A percentile compares a stretch with the other conserved stretches of the same genome.
These are phyloP conservation scores for Schizothecium vesticola DNA, from an alignment of 495 filamentous ascomycete genomes.

Conservation along the genomic window DNA sequence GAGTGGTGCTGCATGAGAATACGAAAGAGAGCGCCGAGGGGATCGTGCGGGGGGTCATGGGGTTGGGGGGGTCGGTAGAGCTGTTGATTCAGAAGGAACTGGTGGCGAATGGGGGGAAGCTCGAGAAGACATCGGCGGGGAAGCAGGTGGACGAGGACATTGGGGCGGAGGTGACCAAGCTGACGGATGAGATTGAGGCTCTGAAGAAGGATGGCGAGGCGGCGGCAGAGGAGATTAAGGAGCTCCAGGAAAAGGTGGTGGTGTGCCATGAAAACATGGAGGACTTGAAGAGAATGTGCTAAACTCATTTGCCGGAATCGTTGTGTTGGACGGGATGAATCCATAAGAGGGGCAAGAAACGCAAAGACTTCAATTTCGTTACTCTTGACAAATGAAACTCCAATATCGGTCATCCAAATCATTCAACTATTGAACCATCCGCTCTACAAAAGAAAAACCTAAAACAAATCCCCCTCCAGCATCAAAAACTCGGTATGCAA, in stretches of 20 bases:
- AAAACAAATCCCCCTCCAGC: neutral
- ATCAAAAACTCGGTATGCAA: neutral
- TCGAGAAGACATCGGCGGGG: neutral
- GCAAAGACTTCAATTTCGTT: too few species aligned
- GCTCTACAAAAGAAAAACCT: neutral
- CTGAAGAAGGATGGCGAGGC: neutral
- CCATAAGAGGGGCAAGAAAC: too few species aligned
- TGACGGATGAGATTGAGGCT: neutral
- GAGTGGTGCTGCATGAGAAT: conserved; percentile 14
- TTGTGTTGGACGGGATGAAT: too few species aligned
- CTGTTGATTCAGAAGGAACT: conserved; percentile 8
- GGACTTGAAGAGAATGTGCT: too few species aligned
- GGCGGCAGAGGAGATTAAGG: neutral
- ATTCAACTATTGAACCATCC: neutral
- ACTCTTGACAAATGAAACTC: too few species aligned
- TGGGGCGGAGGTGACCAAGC: neutral
- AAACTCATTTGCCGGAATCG: too few species aligned
- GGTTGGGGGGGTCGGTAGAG: neutral
- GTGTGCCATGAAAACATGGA: too few species aligned
- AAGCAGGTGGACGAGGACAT: conserved; percentile 7
- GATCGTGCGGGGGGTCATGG: conserved; percentile 8
- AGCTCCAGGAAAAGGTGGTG: neutral
- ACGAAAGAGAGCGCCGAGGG: conserved; percentile 16
- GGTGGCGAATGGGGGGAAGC: neutral
- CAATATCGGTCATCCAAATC: neutral